Percentiles rank a stretch among this genome's conserved stretches.
These are phyloP conservation scores for Zygnema cylindricum DNA, from an alignment of 139 green algal species.

Conservation along the genomic window DNA sequence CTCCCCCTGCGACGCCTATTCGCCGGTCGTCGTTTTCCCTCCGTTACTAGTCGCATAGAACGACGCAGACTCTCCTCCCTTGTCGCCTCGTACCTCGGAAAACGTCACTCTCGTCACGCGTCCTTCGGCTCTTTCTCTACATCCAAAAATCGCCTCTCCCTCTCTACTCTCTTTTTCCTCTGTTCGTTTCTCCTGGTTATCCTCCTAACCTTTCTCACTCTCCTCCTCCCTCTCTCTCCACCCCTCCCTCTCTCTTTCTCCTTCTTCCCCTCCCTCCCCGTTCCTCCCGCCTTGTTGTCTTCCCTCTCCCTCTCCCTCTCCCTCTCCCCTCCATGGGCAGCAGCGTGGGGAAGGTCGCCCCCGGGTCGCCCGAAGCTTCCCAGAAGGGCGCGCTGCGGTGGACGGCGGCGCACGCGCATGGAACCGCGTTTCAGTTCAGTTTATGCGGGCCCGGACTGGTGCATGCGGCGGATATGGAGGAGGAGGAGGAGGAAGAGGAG, in stretches of 20 bases:
- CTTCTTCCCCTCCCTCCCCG: neutral
- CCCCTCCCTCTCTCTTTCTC: neutral
- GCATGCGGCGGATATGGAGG: neutral
- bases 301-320: neutral
- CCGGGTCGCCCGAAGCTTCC: neutral
- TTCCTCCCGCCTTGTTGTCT: neutral
- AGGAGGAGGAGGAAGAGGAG: neutral
- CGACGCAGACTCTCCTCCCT: no score
- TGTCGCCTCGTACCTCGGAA: no score
- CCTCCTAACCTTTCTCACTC: no score
- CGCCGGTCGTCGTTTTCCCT: no score
- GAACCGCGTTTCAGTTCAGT: no score
- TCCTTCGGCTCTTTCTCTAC: no score
- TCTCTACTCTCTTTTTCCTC: no score
- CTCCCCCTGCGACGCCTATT: no score
- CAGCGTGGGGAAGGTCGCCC: neutral
- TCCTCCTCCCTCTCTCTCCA: neutral
- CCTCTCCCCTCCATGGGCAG: neutral
- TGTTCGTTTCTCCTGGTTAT: no score
- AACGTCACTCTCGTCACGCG: no score
- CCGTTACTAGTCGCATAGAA: no score
- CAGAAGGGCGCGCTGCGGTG: neutral
- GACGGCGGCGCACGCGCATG: neutral
- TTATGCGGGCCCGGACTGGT: neutral
- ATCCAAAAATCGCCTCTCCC: no score